Percentiles rank a stretch among this genome's conserved stretches.
Conservation (phyloP, 2,329 filamentous ascomycete species). For the Apiospora aurea region DNA sequence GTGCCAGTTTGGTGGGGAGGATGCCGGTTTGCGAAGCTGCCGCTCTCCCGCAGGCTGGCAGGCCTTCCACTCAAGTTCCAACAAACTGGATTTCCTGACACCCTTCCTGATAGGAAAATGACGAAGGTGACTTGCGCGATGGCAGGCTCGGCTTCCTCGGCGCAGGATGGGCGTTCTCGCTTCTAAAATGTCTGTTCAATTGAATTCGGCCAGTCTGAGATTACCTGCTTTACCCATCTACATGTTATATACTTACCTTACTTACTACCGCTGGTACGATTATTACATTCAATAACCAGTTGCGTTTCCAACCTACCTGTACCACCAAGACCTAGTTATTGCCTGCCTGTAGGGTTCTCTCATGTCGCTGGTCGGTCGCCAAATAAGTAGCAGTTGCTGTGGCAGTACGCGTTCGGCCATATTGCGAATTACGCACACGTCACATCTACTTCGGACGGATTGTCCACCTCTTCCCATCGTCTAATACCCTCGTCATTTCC, state of each 20-base stretch:
- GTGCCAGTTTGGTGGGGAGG: background rate
- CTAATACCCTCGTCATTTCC: background rate
- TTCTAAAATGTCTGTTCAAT: background rate
- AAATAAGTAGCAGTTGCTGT: conserved; percentile 8
- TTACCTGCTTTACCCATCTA: background rate
- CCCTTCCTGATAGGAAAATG: conserved; percentile 18
- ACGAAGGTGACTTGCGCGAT: conserved; percentile 13
- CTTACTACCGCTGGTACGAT: background rate
- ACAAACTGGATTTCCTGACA: conserved; percentile 1
- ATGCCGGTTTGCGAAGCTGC: background rate
- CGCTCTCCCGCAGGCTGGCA: background rate
- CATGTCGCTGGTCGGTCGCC: conserved; percentile 13
- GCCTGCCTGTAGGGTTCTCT: background rate
- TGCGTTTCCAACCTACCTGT: background rate
- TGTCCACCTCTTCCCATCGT: background rate
- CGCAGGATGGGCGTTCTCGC: background rate
- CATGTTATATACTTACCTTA: background rate
- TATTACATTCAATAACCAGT: background rate
- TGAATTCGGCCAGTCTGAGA: background rate
- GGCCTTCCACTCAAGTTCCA: background rate
- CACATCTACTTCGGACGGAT: conserved; percentile 13
- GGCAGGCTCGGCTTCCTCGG: conserved; percentile 7
- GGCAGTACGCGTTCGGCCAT: conserved; percentile 10
- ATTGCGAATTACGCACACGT: conserved; percentile 6
- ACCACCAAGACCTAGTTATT: background rate